Conservation (phyloP, 2,329 filamentous ascomycete species). For the Aureobasidium sp. region DNA sequence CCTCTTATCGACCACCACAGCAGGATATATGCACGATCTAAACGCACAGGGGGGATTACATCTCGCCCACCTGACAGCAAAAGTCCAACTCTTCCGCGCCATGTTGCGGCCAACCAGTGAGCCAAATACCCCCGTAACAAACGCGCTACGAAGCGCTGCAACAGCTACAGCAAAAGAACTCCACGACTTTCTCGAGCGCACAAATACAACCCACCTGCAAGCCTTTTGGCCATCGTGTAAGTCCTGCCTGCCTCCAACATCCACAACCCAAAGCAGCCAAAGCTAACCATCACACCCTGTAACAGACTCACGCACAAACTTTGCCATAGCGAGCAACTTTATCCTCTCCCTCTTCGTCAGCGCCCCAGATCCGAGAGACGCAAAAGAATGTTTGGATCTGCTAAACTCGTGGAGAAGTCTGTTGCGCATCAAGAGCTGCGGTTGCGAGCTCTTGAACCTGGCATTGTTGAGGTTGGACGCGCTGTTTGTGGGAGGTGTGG, state of each 20-base stretch:
- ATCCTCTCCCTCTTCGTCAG: constrained; percentile 27
- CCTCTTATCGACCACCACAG: not conserved
- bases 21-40: constrained; percentile 31
- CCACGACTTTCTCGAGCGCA: constrained; percentile 23
- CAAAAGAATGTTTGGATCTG: constrained; percentile 24
- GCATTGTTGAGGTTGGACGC: constrained; percentile 25
- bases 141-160: constrained; percentile 25
- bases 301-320: constrained; percentile 27
- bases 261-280: not conserved
- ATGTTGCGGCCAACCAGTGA: constrained; percentile 36
- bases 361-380: constrained; percentile 21
- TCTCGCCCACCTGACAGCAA: constrained; percentile 43
- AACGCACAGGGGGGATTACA: constrained; percentile 39
- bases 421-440: constrained; percentile 25
- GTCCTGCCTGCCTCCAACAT: constrained; percentile 1
- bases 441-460: constrained; percentile 27
- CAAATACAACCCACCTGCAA: constrained; percentile 25
- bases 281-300: no score
- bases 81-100: constrained; percentile 43
- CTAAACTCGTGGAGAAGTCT: constrained; percentile 24
- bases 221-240: constrained; percentile 28
- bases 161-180: constrained; percentile 24
- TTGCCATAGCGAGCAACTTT: constrained; percentile 27
- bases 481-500: constrained; percentile 24
- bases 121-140: constrained; percentile 21